Percentiles rank a stretch among this genome's conserved stretches.
Evolutionary conservation across 495 filamentous ascomycete genomes (phyloP).

Genomic region (Neurospora sp.): DNA sequence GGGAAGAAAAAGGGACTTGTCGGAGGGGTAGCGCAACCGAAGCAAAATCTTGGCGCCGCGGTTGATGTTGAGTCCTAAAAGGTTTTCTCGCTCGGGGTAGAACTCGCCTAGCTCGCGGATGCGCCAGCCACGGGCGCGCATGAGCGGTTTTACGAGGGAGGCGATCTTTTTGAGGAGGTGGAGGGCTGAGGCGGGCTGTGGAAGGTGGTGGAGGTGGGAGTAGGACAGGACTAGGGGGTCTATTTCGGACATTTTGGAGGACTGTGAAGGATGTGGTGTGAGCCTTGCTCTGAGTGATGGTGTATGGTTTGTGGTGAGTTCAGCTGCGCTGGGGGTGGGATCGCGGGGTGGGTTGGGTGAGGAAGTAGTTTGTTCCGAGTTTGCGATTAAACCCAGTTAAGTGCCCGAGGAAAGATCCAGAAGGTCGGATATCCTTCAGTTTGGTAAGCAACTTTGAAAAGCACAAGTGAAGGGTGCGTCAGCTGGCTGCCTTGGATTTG

Average conservation of each 20-base stretch:
- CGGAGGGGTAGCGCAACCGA: slow-evolving; percentile 66
- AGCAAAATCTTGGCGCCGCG: slow-evolving; percentile 70
- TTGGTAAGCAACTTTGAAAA: not conserved
- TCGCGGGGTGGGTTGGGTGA: not conserved
- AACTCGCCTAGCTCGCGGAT: slow-evolving; percentile 79
- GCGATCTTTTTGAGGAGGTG: slow-evolving; percentile 72
- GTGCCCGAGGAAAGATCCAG: not conserved
- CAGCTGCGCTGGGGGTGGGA: not conserved
- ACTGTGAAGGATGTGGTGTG: not conserved
- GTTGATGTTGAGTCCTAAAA: slow-evolving; percentile 76
- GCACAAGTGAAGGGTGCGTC: not conserved
- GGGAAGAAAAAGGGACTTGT: slow-evolving; percentile 69
- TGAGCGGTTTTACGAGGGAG: slow-evolving; percentile 89
- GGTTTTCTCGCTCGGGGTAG: slow-evolving; percentile 60
- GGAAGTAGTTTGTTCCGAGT: too few relatives aligned
- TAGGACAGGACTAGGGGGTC: slow-evolving; percentile 67
- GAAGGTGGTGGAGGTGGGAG: slow-evolving; percentile 65
- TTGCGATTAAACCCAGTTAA: too few relatives aligned
- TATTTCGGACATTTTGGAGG: slow-evolving; percentile 46
- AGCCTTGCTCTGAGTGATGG: not conserved
- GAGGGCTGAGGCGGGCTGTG: slow-evolving; percentile 70
- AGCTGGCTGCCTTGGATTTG: not conserved
- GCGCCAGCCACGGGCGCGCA: slow-evolving; percentile 75
- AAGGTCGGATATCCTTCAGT: not conserved
- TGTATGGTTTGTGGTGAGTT: not conserved